Evolutionary conservation across 1,284 basidiomycete species (phyloP).

Genomic region (Coriolopsis trogii): DNA sequence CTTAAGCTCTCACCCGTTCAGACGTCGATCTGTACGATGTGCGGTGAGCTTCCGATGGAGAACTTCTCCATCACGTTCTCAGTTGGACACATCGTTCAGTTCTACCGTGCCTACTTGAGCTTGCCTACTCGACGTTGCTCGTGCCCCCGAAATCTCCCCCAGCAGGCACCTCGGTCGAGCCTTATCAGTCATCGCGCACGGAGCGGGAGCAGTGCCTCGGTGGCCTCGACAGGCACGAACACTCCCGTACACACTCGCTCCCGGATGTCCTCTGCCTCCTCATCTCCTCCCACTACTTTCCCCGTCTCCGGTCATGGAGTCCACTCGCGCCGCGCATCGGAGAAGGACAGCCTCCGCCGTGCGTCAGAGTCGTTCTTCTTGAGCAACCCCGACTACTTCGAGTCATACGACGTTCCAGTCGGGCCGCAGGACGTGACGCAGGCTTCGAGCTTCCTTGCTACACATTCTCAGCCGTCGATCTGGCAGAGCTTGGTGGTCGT

Average conservation of each 20-base stretch:
- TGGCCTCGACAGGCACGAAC: conserved; percentile 42
- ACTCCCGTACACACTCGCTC: conserved; percentile 51
- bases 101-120: conserved; percentile 62
- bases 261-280: conserved; percentile 42
- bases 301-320: conserved; percentile 80
- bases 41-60: conserved; percentile 67
- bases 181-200: conserved; percentile 56
- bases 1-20: conserved; percentile 55
- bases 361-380: conserved; percentile 53
- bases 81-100: conserved; percentile 57
- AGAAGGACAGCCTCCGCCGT: conserved; percentile 59
- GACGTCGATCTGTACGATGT: conserved; percentile 60
- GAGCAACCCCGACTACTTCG: conserved; percentile 53
- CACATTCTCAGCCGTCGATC: conserved; percentile 33
- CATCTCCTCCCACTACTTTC: conserved; percentile 51
- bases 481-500: conserved; percentile 62
- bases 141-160: conserved; percentile 55
- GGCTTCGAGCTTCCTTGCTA: conserved; percentile 30
- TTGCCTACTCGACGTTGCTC: conserved; percentile 66
- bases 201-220: conserved; percentile 57
- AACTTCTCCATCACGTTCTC: conserved; percentile 66
- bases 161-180: conserved; percentile 41
- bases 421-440: conserved; percentile 43
- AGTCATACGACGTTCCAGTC: conserved; percentile 42
- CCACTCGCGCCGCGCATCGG: conserved; percentile 69